phyloP scores from a whole-genome alignment of 768 basidiomycete species.

The Russula brevipes region DNA sequence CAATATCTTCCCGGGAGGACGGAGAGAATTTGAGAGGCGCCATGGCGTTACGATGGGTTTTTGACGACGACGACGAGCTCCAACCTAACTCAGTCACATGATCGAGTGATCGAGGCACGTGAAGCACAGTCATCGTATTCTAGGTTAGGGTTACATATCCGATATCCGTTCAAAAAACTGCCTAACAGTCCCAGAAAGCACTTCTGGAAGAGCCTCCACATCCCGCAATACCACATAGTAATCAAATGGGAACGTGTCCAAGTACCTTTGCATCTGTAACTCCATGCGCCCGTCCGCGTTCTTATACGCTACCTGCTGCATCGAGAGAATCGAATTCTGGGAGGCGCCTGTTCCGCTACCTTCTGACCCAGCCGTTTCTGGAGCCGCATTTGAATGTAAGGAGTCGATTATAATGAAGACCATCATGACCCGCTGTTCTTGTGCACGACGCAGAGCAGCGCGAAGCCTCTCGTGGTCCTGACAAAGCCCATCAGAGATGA shows the following conservation, averaged over 20 bases:
- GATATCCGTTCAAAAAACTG: constrained; percentile 88
- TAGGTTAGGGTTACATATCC: constrained; percentile 39
- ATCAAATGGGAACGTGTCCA: constrained; percentile 97
- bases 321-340: constrained; percentile 80
- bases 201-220: constrained; percentile 88
- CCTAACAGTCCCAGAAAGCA: constrained; percentile 79
- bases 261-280: constrained; percentile 79
- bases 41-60: not conserved
- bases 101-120: too few species aligned
- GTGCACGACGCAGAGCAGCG: constrained; percentile 73
- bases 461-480: constrained; percentile 88
- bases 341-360: constrained; percentile 23
- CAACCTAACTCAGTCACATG: not conserved
- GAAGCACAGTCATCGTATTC: too few species aligned
- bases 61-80: too few species aligned
- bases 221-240: constrained; percentile 91
- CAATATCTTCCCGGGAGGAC: not conserved
- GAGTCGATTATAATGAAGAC: constrained; percentile 96
- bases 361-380: constrained; percentile 1
- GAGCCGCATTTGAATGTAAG: constrained; percentile 47
- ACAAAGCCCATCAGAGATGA: constrained; percentile 98
- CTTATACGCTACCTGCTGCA: constrained; percentile 89
- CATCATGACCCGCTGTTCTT: constrained; percentile 88
- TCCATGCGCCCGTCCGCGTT: constrained; percentile 77
- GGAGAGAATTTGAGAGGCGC: not conserved